These are phyloP conservation scores for Moricandia moricandioides DNA, from an alignment of 345 rosid genomes.

Conservation along the genomic window DNA sequence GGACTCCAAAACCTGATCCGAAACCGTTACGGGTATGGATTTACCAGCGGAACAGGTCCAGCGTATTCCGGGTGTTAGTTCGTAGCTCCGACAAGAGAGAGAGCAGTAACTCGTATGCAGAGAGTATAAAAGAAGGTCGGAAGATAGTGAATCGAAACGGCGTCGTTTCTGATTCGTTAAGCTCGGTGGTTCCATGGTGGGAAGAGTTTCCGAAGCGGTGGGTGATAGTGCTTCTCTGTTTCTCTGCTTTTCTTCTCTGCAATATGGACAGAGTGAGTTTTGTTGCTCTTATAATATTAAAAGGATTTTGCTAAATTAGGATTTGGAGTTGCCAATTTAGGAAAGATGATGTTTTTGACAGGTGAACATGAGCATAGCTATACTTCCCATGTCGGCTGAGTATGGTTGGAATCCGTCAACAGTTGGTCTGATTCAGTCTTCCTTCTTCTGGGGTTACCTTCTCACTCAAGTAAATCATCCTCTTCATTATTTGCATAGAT, in stretches of 20 bases:
- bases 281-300: background rate
- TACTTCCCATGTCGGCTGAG: slow-evolving; percentile 99
- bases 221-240: slow-evolving; percentile 81
- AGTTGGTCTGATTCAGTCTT: slow-evolving; percentile 89
- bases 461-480: slow-evolving; percentile 67
- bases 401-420: slow-evolving; percentile 81
- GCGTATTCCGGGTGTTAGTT: slow-evolving; percentile 46
- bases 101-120: slow-evolving; percentile 36
- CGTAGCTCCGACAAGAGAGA: slow-evolving; percentile 41
- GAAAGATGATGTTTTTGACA: slow-evolving; percentile 41
- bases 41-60: slow-evolving; percentile 28
- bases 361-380: slow-evolving; percentile 98
- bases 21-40: slow-evolving; percentile 31
- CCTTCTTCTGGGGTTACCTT: slow-evolving; percentile 97
- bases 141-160: slow-evolving; percentile 16
- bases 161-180: slow-evolving; percentile 29
- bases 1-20: slow-evolving; percentile 22
- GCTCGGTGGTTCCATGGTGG: slow-evolving; percentile 65
- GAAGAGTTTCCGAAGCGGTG: slow-evolving; percentile 86
- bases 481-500: background rate
- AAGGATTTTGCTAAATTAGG: slow-evolving; percentile 7
- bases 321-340: slow-evolving; percentile 24
- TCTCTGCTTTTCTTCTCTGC: slow-evolving; percentile 81
- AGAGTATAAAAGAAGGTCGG: slow-evolving; percentile 31
- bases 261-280: slow-evolving; percentile 84